These are phyloP conservation scores for Penstemon barbatus DNA, from an alignment of 257 asterid species.

Conservation along the genomic window DNA sequence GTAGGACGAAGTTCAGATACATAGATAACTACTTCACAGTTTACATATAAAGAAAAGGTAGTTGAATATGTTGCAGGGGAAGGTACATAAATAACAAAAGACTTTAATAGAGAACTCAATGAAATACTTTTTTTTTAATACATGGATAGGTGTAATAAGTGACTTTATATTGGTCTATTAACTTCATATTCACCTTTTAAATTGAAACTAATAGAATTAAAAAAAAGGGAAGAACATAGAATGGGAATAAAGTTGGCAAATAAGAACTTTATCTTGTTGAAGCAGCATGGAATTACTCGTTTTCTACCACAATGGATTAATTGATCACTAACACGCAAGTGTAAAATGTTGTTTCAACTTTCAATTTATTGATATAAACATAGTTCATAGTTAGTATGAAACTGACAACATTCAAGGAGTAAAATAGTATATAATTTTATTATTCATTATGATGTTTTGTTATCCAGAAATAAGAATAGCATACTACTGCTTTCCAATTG, in stretches of 20 bases:
- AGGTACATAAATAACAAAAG: background rate
- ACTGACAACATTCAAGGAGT: background rate
- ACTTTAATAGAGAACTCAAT: background rate
- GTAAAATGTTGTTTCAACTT: slow-evolving; percentile 4
- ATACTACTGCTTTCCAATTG: background rate
- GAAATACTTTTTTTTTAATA: background rate
- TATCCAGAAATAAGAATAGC: slow-evolving; percentile 7
- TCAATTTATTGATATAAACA: background rate
- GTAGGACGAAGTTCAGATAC: background rate
- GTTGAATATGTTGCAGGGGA: slow-evolving; percentile 14
- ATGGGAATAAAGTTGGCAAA: slow-evolving; percentile 7
- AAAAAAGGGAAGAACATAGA: slow-evolving; percentile 3
- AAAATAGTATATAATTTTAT: background rate
- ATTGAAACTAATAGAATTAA: background rate
- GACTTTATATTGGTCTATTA: background rate
- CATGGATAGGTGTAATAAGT: background rate
- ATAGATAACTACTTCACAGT: background rate
- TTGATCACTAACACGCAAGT: background rate
- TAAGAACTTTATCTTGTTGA: background rate
- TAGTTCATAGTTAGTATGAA: background rate
- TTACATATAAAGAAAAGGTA: slow-evolving; percentile 5
- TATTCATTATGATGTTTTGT: background rate
- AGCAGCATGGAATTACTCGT: background rate
- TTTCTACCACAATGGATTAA: background rate
- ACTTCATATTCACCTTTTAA: slow-evolving; percentile 7